Base-by-base conservation (phyloP, 2,329 filamentous ascomycete genomes). In the Paecilomyces formosus region DNA sequence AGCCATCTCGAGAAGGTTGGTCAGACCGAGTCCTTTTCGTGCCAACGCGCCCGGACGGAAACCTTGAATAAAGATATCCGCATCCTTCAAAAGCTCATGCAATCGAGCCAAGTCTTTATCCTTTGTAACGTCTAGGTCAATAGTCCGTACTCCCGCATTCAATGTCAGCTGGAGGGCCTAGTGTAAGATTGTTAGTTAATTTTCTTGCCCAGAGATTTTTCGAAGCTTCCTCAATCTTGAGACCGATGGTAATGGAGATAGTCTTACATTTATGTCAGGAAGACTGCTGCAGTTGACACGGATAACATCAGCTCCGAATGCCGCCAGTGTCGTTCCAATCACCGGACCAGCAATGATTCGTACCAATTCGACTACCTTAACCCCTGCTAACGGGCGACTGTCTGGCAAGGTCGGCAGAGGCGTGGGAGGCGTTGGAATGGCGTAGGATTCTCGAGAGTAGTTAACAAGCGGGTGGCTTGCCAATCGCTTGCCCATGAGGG, bases 51-150 rank as follows among this genome's bases (percentile, higher is more conserved):
- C 75, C 8, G 75, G 73, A 8, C 81, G 73, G 71, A 80, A 85
- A 26, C 82, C 81, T 59, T 83, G 79, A 22, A 84, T 67, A 58
- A 84, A 78, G 35, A 84, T 76, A 63, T 85, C 82, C 1, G 77
- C 80, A 1, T 80, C 78, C 4, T 66, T 64, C 12, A 84, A 64
- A 1, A 84, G 73, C 5, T 73, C 68, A 2, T 71, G 66, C 0
- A 82, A 66, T 8, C 75, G 70, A 1, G 65, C 64, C 58, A 72
- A 74, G 54, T 79, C 79, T 1, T 70, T 66, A 1, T 72, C 62
- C 2, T 39, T 39, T 13, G 11, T 39, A n/a, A 39, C 5, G 5
- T 39, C 33, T 4, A 39, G 33, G 5, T 39, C 33, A n/a, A 39
- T 39, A 39, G 33, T 39, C 33, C 33, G 33, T 13, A 39, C 12